These are phyloP conservation scores for Mortierella antarctica DNA, from an alignment of 192 early-diverging fungal species.

Conservation along the genomic window DNA sequence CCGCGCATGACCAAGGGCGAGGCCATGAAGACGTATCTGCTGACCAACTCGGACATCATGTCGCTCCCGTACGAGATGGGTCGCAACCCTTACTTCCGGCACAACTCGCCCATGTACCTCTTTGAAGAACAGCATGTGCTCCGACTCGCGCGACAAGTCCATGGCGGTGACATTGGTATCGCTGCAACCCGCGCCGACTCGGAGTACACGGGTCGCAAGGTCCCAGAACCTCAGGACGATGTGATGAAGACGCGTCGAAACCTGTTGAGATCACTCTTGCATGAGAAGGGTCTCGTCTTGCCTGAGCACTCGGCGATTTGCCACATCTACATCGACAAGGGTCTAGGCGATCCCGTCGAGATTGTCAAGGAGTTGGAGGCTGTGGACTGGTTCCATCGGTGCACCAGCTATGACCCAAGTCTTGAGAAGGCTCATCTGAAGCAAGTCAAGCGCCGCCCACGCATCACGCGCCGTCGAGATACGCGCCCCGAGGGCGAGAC, in stretches of 20 bases:
- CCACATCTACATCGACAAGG: constrained; percentile 6
- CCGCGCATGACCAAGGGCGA: constrained; percentile 16
- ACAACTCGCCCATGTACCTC: constrained; percentile 1
- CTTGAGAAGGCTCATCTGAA: constrained; percentile 7
- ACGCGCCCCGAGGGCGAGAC: background rate
- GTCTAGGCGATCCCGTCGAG: constrained; percentile 1
- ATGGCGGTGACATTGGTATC: background rate
- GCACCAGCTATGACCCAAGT: background rate
- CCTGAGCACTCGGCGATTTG: constrained; percentile 6
- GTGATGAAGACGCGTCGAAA: background rate
- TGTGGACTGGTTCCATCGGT: constrained; percentile 9
- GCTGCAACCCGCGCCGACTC: constrained; percentile 1
- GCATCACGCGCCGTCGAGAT: background rate
- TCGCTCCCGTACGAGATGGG: constrained; percentile 11
- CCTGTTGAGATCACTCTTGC: background rate
- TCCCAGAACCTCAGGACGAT: background rate
- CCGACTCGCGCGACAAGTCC: constrained; percentile 5
- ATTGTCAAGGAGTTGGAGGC: constrained; percentile 3
- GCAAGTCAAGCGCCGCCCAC: constrained; percentile 6
- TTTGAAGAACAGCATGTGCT: constrained; percentile 8
- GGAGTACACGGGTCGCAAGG: constrained; percentile 3
- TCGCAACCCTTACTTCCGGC: constrained; percentile 3
- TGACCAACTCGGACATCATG: background rate
- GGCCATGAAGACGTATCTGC: constrained; percentile 8
- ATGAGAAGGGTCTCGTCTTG: background rate